A percentile compares a stretch with the other conserved stretches of the same genome.
Evolutionary conservation across 805 yeast species (phyloP).

Genomic region (Cyberlindnera veronae): DNA sequence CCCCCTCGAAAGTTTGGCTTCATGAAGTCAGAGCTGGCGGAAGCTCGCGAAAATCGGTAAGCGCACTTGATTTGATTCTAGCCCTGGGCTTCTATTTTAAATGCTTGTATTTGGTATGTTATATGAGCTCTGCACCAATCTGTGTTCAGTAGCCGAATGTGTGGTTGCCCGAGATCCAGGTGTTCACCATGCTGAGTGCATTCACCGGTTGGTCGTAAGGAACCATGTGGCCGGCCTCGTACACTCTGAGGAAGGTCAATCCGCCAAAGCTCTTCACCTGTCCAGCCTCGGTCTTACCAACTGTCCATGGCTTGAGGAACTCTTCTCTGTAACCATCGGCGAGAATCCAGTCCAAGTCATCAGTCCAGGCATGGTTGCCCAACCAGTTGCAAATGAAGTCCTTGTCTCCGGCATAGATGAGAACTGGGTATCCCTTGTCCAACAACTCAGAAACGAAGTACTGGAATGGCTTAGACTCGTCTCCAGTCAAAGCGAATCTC

Average conservation of each 20-base stretch:
- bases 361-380: constrained; percentile 83
- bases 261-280: constrained; percentile 67
- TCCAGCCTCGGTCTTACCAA: constrained; percentile 51
- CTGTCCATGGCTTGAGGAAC: constrained; percentile 41
- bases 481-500: constrained; percentile 75
- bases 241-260: constrained; percentile 74
- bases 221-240: constrained; percentile 89
- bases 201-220: constrained; percentile 82
- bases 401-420: constrained; percentile 92
- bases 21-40: too few relatives aligned
- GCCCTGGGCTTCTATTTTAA: too few relatives aligned
- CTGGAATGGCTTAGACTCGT: constrained; percentile 83
- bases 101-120: not conserved
- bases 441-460: constrained; percentile 65
- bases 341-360: constrained; percentile 63
- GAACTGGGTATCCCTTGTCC: constrained; percentile 69
- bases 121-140: not conserved
- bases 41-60: too few relatives aligned
- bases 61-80: too few relatives aligned
- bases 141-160: constrained; percentile 13
- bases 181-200: constrained; percentile 65
- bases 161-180: constrained; percentile 61
- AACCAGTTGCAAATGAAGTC: constrained; percentile 93
- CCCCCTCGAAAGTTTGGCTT: too few relatives aligned
- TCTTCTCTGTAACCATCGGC: constrained; percentile 42